Percentiles rank a stretch among this genome's conserved stretches.
Evolutionary conservation across 192 early-diverging fungal genomes (phyloP).

Genomic region (Linnemannia hyalina): DNA sequence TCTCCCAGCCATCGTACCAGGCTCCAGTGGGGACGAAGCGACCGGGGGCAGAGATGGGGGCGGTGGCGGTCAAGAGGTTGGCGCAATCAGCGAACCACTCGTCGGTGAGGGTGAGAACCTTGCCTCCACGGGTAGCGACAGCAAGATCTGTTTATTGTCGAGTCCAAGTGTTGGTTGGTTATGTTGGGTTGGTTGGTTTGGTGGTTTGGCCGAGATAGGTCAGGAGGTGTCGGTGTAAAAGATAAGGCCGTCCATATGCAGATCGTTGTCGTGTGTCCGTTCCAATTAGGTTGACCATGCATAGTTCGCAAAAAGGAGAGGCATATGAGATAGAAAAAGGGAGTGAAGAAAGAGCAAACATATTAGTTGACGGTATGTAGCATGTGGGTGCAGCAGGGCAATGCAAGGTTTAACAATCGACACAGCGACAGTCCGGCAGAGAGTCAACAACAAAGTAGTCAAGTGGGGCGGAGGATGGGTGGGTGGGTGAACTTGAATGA

Average conservation of each 20-base stretch:
- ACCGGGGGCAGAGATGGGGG: slow-evolving; percentile 74
- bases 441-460: background rate
- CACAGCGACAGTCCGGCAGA: background rate
- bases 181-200: no score
- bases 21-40: slow-evolving; percentile 75
- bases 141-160: slow-evolving; percentile 75
- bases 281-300: background rate
- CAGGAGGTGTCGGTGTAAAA: background rate
- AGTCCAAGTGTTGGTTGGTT: background rate
- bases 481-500: background rate
- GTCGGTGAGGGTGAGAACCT: slow-evolving; percentile 85
- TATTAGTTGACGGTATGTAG: background rate
- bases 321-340: background rate
- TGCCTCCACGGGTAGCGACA: slow-evolving; percentile 75
- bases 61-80: slow-evolving; percentile 80
- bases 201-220: background rate
- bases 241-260: slow-evolving; percentile 1
- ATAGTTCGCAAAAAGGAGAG: background rate
- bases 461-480: background rate
- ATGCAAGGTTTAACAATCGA: background rate
- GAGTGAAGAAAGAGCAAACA: background rate
- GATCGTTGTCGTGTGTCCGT: background rate
- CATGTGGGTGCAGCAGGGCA: background rate
- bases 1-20: slow-evolving; percentile 96
- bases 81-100: slow-evolving; percentile 93